Base-by-base conservation (phyloP, 116 monocot species). In the Papilionanthe hybrid region DNA sequence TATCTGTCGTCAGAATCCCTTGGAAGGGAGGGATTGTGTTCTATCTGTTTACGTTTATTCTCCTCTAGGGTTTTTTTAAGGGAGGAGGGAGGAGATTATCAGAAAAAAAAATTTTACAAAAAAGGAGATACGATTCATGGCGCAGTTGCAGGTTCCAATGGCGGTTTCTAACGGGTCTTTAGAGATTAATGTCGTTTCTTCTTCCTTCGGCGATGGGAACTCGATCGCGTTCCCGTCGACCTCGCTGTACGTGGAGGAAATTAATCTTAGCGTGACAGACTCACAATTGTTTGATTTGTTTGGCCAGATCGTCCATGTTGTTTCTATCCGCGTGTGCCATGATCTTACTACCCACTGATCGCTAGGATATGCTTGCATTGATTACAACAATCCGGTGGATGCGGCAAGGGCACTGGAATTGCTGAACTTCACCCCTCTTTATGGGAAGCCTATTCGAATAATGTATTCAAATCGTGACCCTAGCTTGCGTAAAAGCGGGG, bases 331-430 rank as follows among this genome's bases (percentile, higher is more conserved):
- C 47, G 96, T 96, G 23, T 96, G 96, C 83, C 49, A 91, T 22
- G 96, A 96, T 42, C 49, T 91, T 75, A 87, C 66, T 66, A 88
- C 93, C 9, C 76, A 91, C 42, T 65, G 91, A 13, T 96, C 96
- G 29, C 96, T 96, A n/a, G 96, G 96, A 6, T 96, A 96, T 22
- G 96, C 89, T 4, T 96, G 92, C 41, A 93, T 96, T 68, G 93
- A 96, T 83, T 92, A 79, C 66, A 81, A 29, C 83, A 88, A 79
- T 55, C 91, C 91, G 15, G 12, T n/a, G n/a, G n/a, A n/a, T n/a
- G n/a, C n/a, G n/a, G n/a, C n/a, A n/a, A n/a, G n/a, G n/a, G n/a
- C n/a, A n/a, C n/a, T n/a, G n/a, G n/a, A n/a, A n/a, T n/a, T n/a
- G n/a, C n/a, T n/a, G n/a, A n/a, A n/a, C n/a, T n/a, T n/a, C n/a